Conservation (phyloP, 1,284 basidiomycete genomes). For the Meripilus lineatus region DNA sequence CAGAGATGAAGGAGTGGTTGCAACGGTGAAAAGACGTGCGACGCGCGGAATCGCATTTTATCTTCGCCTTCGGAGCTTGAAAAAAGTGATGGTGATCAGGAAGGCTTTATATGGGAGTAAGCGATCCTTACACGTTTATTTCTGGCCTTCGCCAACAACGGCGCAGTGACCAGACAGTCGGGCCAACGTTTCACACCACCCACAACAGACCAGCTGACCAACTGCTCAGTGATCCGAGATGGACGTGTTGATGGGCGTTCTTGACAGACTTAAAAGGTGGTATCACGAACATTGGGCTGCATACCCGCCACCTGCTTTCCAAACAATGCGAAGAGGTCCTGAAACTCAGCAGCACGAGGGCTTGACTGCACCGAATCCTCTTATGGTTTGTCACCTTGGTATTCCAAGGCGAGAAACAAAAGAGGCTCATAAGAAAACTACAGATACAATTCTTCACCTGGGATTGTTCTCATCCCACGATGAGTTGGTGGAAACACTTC, state of each 20-base stretch:
- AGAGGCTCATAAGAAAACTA: not conserved
- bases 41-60: conserved; percentile 10
- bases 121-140: no score
- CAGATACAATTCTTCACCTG: conserved; percentile 85
- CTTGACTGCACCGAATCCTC: conserved; percentile 40
- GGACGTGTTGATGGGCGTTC: conserved; percentile 11
- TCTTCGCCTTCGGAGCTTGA: conserved; percentile 14
- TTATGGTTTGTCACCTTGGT: conserved; percentile 53
- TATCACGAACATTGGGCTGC: conserved; percentile 17
- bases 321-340: conserved; percentile 54
- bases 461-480: conserved; percentile 51
- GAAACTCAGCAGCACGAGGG: no score
- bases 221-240: not conserved
- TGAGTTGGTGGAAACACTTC: conserved; percentile 85
- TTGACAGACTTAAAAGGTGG: conserved; percentile 19
- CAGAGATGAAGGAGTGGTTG: conserved; percentile 40
- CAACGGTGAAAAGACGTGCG: conserved; percentile 25
- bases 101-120: no score
- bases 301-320: conserved; percentile 38
- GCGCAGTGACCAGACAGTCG: no score
- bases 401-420: no score
- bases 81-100: conserved; percentile 9
- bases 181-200: no score
- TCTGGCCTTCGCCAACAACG: no score
- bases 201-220: no score